phyloP scores from a whole-genome alignment of 768 basidiomycete genomes.

The Suillus plorans region DNA sequence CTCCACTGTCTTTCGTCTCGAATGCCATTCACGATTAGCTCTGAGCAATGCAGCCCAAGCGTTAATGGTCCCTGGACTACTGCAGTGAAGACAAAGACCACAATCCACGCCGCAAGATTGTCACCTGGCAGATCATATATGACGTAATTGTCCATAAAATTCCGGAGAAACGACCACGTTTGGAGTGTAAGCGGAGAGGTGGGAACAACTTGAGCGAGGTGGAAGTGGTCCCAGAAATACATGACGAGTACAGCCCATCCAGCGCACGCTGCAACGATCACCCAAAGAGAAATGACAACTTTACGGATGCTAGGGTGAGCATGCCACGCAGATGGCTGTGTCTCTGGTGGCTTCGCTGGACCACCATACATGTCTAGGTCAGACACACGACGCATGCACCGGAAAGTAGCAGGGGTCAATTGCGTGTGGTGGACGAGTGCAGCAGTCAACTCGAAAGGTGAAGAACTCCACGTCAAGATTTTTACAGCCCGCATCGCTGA shows the following conservation, averaged over 20 bases:
- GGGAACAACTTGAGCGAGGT: no score
- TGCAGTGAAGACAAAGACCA: slow-evolving; percentile 26
- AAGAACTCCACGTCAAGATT: not conserved
- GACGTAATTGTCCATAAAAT: slow-evolving; percentile 12
- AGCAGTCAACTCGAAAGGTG: not conserved
- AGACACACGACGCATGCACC: not conserved
- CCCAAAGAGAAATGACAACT: not conserved
- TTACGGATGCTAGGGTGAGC: not conserved
- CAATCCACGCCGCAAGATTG: slow-evolving; percentile 13
- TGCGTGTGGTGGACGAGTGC: not conserved
- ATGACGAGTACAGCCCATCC: slow-evolving; percentile 23
- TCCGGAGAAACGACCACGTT: slow-evolving; percentile 29
- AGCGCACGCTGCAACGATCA: not conserved
- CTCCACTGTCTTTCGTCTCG: not conserved
- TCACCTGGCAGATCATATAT: slow-evolving; percentile 7
- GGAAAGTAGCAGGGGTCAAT: not conserved
- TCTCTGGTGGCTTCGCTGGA: not conserved
- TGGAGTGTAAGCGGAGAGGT: not conserved
- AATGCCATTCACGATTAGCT: slow-evolving; percentile 26
- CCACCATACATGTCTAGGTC: not conserved
- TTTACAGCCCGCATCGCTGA: not conserved
- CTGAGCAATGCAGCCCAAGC: slow-evolving; percentile 26
- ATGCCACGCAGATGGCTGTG: not conserved
- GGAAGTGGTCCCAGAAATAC: slow-evolving; percentile 1
- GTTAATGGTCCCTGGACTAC: slow-evolving; percentile 29